Evolutionary conservation across 495 filamentous ascomycete species (phyloP).

Genomic region (Lasiosphaeria miniovina): DNA sequence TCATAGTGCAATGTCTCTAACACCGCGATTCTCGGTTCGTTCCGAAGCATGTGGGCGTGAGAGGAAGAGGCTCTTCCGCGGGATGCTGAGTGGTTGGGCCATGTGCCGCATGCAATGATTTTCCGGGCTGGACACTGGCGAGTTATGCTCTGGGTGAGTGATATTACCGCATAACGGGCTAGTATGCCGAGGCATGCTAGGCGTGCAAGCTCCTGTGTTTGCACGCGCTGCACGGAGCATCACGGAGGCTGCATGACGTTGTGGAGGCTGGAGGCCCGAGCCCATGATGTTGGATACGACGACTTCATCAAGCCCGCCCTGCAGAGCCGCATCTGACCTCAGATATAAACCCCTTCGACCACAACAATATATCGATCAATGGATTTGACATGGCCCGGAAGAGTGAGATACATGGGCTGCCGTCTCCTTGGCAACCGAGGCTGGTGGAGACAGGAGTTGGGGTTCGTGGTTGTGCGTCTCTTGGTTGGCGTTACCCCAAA

Average conservation of each 20-base stretch:
- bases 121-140: conserved; percentile 1
- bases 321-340: neutral
- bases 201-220: conserved; percentile 1
- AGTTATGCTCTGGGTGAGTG: neutral
- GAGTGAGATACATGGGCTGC: neutral
- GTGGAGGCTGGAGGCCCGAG: neutral
- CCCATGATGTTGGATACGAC: conserved; percentile 6
- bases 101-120: neutral
- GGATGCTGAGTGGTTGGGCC: neutral
- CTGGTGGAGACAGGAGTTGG: neutral
- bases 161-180: conserved; percentile 8
- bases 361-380: neutral
- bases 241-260: conserved; percentile 4
- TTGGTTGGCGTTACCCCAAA: conserved; percentile 1
- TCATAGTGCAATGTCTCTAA: neutral
- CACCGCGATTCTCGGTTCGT: neutral
- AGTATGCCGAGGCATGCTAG: neutral
- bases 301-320: conserved; percentile 6
- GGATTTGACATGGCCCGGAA: neutral
- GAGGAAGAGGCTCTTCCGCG: conserved; percentile 4
- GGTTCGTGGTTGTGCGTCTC: neutral
- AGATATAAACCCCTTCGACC: no score
- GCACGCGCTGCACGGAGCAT: neutral
- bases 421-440: neutral
- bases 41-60: neutral